Evolutionary conservation across 345 rosid genomes (phyloP).

Genomic region (thale cress (Arabidopsis thaliana)): TAIR10.1 NC_003074.8:2432501-2433000

Average conservation of each 20-base stretch:
- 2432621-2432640: not conserved
- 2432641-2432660: not conserved
- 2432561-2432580: not conserved
- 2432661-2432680: slow-evolving; percentile 5
- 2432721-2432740: not conserved
- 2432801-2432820: not conserved
- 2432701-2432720: not conserved
- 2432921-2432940: slow-evolving; percentile 9
- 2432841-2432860: not conserved
- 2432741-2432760: slow-evolving; percentile 15
- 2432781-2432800: not conserved
- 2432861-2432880: not conserved
- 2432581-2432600: not conserved
- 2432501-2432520: slow-evolving; percentile 4
- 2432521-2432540: not conserved
- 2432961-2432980: not conserved
- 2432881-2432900: not conserved
- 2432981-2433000: not conserved
- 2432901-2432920: not conserved
- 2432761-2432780: not conserved
- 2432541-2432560: not conserved
- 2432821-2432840: not conserved
- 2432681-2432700: not conserved
- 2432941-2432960: not conserved
- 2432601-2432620: not conserved